phyloP scores from a whole-genome alignment of 306 rosid genomes.

The Boehmeria nivea region DNA sequence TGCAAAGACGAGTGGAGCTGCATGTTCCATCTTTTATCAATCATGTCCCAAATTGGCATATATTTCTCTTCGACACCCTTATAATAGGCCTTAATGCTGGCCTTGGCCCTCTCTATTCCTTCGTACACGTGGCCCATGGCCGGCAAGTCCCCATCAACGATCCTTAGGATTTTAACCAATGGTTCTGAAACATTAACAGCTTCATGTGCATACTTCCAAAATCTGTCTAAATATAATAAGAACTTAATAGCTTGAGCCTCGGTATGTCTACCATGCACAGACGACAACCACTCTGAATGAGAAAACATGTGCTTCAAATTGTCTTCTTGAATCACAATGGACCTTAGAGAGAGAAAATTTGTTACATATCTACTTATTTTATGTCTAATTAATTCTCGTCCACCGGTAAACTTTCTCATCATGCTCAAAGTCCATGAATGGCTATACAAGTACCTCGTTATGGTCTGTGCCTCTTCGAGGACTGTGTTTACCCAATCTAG shows the following conservation, averaged over 20 bases:
- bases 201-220: slow-evolving; percentile 67
- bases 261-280: slow-evolving; percentile 35
- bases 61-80: slow-evolving; percentile 56
- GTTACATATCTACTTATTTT: slow-evolving; percentile 45
- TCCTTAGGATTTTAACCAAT: slow-evolving; percentile 50
- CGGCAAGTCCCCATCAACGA: slow-evolving; percentile 73
- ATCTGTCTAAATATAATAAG: slow-evolving; percentile 42
- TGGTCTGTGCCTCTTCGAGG: slow-evolving; percentile 56
- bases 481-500: slow-evolving; percentile 56
- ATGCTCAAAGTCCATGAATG: slow-evolving; percentile 46
- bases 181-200: slow-evolving; percentile 61
- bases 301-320: slow-evolving; percentile 59
- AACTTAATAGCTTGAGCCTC: slow-evolving; percentile 49
- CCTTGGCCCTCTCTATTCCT: slow-evolving; percentile 59
- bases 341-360: slow-evolving; percentile 61
- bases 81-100: slow-evolving; percentile 41
- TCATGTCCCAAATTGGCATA: slow-evolving; percentile 46
- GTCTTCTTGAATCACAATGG: slow-evolving; percentile 51
- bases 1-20: slow-evolving; percentile 58
- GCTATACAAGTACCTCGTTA: slow-evolving; percentile 41
- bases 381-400: slow-evolving; percentile 53
- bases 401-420: slow-evolving; percentile 56
- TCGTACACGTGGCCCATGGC: slow-evolving; percentile 60
- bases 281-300: slow-evolving; percentile 60
- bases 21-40: slow-evolving; percentile 57